Conservation (phyloP, 2,329 filamentous ascomycete species). For the Aspergillus sp. region DNA sequence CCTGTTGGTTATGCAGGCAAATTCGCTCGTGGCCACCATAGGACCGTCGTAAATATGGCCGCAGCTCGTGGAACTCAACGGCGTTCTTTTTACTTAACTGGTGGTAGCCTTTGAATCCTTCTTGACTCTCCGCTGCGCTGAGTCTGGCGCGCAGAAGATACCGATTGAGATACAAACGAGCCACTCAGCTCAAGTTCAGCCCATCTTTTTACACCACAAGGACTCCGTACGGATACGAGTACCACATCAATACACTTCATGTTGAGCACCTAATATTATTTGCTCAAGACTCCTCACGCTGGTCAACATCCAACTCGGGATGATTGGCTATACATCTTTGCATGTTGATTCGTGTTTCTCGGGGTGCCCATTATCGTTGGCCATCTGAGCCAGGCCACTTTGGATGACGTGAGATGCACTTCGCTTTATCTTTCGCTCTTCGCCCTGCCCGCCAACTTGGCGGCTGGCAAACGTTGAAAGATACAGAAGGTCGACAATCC, state of each 20-base stretch:
- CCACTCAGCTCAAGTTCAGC: background rate
- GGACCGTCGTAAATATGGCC: slow-evolving; percentile 7
- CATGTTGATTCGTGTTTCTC: background rate
- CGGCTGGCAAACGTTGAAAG: background rate
- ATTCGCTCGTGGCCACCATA: slow-evolving; percentile 14
- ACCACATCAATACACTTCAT: too few species aligned
- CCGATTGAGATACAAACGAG: background rate
- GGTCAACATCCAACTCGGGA: background rate
- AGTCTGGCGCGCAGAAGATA: background rate
- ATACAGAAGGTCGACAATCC: background rate
- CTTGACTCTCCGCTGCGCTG: background rate
- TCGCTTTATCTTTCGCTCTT: background rate
- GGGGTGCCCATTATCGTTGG: background rate
- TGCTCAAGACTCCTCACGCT: background rate
- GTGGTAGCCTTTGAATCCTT: background rate
- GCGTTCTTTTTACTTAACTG: background rate
- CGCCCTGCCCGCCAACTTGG: background rate
- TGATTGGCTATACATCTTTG: background rate
- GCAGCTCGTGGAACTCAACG: slow-evolving; percentile 11
- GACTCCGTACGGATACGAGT: background rate
- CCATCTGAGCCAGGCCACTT: background rate
- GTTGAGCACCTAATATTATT: background rate
- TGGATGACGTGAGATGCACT: slow-evolving; percentile 3
- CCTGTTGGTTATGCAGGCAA: slow-evolving; percentile 7
- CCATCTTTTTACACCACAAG: background rate